phyloP scores from a whole-genome alignment of 2,329 filamentous ascomycete genomes.

The Paecilomyces sp. region DNA sequence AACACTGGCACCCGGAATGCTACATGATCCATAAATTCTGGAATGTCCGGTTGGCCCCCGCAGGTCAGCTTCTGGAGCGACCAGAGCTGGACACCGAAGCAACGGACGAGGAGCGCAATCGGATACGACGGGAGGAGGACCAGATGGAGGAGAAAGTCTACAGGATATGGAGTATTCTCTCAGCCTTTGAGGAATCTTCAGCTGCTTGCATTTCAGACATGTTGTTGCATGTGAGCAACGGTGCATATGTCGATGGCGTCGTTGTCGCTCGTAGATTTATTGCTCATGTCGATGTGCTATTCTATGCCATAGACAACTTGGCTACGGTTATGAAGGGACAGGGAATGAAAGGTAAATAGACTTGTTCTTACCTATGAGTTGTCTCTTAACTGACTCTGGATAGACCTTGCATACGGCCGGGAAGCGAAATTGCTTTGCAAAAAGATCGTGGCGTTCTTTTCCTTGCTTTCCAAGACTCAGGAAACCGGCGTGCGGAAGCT shows the following conservation, averaged over 20 bases:
- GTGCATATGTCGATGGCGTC: constrained; percentile 89
- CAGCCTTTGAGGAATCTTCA: constrained; percentile 94
- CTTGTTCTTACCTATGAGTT: background rate
- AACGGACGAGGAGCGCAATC: constrained; percentile 61
- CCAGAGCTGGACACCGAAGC: constrained; percentile 47
- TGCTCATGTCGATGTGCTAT: constrained; percentile 87
- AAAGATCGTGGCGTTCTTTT: constrained; percentile 98
- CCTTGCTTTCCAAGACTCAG: constrained; percentile 86
- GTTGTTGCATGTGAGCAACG: constrained; percentile 97
- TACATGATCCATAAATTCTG: constrained; percentile 99
- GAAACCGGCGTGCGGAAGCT: constrained; percentile 84
- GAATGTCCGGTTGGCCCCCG: constrained; percentile 80
- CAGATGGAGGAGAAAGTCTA: constrained; percentile 97
- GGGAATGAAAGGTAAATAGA: constrained; percentile 64
- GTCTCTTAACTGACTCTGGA: constrained; percentile 12
- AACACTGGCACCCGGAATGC: constrained; percentile 98
- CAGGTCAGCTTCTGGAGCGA: constrained; percentile 45
- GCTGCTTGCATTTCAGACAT: constrained; percentile 98
- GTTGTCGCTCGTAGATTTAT: constrained; percentile 95
- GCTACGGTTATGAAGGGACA: constrained; percentile 63
- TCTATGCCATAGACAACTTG: constrained; percentile 77
- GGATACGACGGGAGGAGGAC: constrained; percentile 80
- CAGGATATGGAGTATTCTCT: constrained; percentile 95
- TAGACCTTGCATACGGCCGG: constrained; percentile 81
- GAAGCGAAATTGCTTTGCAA: constrained; percentile 99